Conservation (phyloP, 352 stramenopile species). For the Globisporangium alternatum region DNA sequence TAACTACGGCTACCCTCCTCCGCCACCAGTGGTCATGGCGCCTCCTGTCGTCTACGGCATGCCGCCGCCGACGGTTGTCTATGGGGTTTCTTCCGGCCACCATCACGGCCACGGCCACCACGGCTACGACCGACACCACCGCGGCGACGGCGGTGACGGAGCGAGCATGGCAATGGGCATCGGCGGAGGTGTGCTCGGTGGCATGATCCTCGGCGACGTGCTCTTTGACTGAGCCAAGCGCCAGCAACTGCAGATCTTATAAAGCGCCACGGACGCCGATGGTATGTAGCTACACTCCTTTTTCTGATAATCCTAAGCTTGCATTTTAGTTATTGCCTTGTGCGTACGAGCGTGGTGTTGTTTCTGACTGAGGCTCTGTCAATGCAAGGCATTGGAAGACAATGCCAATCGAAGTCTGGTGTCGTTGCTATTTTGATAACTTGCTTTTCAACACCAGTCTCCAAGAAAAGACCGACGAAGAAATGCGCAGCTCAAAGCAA, state of each 20-base stretch:
- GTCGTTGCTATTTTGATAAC: constrained; percentile 1
- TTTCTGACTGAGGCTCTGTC: not conserved
- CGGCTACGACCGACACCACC: constrained; percentile 18
- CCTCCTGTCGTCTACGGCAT: constrained; percentile 22
- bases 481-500: not conserved
- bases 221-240: constrained; percentile 37
- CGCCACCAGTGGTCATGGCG: constrained; percentile 16
- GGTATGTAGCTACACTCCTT: constrained; percentile 7
- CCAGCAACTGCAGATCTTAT: not conserved
- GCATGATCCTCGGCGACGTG: constrained; percentile 69
- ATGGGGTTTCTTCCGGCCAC: constrained; percentile 16
- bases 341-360: not conserved
- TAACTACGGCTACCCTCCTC: constrained; percentile 21
- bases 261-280: not conserved
- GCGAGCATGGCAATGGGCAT: constrained; percentile 63
- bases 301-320: constrained; percentile 1
- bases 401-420: not conserved
- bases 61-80: constrained; percentile 15
- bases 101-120: constrained; percentile 34
- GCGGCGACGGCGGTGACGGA: constrained; percentile 24
- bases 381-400: too few relatives aligned
- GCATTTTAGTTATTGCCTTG: not conserved
- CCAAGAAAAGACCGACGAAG: not conserved
- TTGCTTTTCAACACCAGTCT: constrained; percentile 3
- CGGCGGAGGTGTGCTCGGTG: constrained; percentile 68